phyloP scores from a whole-genome alignment of 768 basidiomycete species.

The Cyclocybe aegerita region DNA sequence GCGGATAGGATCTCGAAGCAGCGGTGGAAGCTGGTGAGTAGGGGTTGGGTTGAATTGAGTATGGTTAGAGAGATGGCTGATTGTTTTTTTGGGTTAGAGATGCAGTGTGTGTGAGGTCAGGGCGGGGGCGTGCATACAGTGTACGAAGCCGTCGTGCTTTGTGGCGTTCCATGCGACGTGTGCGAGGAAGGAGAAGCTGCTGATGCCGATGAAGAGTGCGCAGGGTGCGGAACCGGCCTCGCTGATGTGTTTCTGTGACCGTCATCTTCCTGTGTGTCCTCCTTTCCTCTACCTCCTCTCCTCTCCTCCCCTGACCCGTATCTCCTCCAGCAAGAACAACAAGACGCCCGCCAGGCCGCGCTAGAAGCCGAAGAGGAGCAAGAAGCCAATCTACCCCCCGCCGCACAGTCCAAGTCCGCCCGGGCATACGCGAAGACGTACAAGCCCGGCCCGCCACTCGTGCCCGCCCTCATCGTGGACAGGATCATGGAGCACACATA shows the following conservation, averaged over 20 bases:
- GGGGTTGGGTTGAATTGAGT: too few relatives aligned
- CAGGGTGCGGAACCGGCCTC: conserved; percentile 72
- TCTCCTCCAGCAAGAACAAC: conserved; percentile 59
- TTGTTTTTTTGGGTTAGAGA: conserved; percentile 29
- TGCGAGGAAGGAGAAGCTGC: conserved; percentile 79
- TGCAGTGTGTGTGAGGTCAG: conserved; percentile 46
- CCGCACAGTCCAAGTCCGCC: conserved; percentile 67
- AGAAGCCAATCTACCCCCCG: conserved; percentile 35
- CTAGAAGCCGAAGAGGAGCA: conserved; percentile 52
- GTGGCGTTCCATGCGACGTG: conserved; percentile 95
- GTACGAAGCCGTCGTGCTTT: conserved; percentile 86
- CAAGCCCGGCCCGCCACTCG: conserved; percentile 88
- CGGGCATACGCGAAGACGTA: conserved; percentile 91
- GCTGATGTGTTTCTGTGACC: conserved; percentile 84
- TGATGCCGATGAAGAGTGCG: conserved; percentile 85
- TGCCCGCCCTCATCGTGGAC: conserved; percentile 83
- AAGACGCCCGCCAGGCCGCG: conserved; percentile 56
- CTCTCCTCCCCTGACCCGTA: too few relatives aligned
- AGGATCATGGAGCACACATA: conserved; percentile 74
- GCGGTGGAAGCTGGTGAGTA: conserved; percentile 91
- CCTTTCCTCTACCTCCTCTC: neutral
- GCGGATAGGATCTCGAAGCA: conserved; percentile 85
- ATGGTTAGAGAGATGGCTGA: neutral
- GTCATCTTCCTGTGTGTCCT: conserved; percentile 79
- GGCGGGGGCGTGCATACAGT: conserved; percentile 93